phyloP scores from a whole-genome alignment of 2,329 filamentous ascomycete genomes.

The Aspergillus ustus region DNA sequence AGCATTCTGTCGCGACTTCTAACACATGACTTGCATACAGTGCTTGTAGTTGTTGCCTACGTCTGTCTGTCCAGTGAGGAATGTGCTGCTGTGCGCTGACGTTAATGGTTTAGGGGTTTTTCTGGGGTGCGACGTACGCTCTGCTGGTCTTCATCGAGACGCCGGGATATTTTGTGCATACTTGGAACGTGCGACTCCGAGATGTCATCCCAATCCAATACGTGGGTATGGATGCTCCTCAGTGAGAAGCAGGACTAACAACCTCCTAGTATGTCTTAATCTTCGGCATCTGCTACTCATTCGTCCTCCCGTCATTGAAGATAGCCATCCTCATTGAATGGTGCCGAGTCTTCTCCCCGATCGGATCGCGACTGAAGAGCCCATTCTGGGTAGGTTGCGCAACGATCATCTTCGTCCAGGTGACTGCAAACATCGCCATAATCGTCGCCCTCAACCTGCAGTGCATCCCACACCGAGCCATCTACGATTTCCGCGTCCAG shows the following conservation, averaged over 20 bases:
- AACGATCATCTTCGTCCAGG: slow-evolving; percentile 37
- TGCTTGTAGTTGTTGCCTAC: slow-evolving; percentile 16
- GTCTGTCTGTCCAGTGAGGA: neutral
- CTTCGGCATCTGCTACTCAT: slow-evolving; percentile 42
- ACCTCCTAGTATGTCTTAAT: slow-evolving; percentile 30
- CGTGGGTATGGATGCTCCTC: no score
- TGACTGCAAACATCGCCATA: slow-evolving; percentile 32
- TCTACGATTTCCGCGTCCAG: slow-evolving; percentile 39
- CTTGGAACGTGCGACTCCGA: slow-evolving; percentile 24
- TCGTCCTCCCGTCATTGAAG: slow-evolving; percentile 47
- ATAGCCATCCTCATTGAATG: slow-evolving; percentile 51
- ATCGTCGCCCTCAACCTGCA: slow-evolving; percentile 41
- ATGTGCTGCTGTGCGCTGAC: neutral
- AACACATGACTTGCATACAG: neutral
- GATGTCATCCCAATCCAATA: slow-evolving; percentile 1
- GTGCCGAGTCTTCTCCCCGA: slow-evolving; percentile 43
- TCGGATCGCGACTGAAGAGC: slow-evolving; percentile 26
- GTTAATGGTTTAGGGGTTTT: slow-evolving; percentile 19
- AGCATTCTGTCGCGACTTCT: neutral
- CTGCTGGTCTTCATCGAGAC: slow-evolving; percentile 21
- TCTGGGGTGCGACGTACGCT: slow-evolving; percentile 28
- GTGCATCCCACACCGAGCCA: slow-evolving; percentile 40
- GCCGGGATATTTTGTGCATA: slow-evolving; percentile 27
- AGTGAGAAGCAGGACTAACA: neutral
- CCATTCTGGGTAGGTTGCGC: slow-evolving; percentile 44